A percentile compares a stretch with the other conserved stretches of the same genome.
phyloP scores from a whole-genome alignment of 2,329 filamentous ascomycete genomes.

The Plenodomus lindquistii region DNA sequence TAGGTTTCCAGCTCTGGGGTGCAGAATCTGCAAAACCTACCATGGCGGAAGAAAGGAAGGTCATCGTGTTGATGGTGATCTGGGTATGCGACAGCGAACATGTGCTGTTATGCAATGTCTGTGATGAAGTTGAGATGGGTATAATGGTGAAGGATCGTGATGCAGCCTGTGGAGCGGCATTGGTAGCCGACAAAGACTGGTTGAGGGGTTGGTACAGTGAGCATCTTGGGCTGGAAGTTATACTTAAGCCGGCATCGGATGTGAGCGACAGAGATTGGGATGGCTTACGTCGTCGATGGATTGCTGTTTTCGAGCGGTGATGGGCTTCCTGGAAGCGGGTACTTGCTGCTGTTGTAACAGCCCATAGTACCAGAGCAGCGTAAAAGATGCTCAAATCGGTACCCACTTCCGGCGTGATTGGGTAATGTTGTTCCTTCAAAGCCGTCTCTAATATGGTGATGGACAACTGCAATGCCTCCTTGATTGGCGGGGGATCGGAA shows the following conservation, averaged over 20 bases:
- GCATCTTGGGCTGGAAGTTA: background rate
- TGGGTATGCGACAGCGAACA: slow-evolving; percentile 16
- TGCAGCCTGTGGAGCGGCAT: slow-evolving; percentile 2
- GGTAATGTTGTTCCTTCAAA: slow-evolving; percentile 20
- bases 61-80: slow-evolving; percentile 26
- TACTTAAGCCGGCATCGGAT: background rate
- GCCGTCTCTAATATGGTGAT: slow-evolving; percentile 33
- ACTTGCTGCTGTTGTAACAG: slow-evolving; percentile 32
- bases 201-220: background rate
- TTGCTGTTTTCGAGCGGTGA: slow-evolving; percentile 4
- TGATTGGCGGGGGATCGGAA: slow-evolving; percentile 13
- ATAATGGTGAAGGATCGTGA: slow-evolving; percentile 1
- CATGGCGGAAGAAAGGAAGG: slow-evolving; percentile 30
- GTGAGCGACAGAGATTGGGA: slow-evolving; percentile 6
- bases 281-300: slow-evolving; percentile 17
- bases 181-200: slow-evolving; percentile 11
- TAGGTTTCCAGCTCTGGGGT: slow-evolving; percentile 18
- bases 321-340: slow-evolving; percentile 18
- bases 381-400: slow-evolving; percentile 42
- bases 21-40: slow-evolving; percentile 20
- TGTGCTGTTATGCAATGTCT: slow-evolving; percentile 9
- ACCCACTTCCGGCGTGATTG: slow-evolving; percentile 28
- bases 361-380: slow-evolving; percentile 43
- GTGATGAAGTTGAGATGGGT: slow-evolving; percentile 17
- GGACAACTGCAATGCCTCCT: slow-evolving; percentile 32